A percentile compares a stretch with the other conserved stretches of the same genome.
These are phyloP conservation scores for Lasiodiplodia gonubiensis DNA, from an alignment of 2,329 filamentous ascomycete genomes.

Conservation along the genomic window DNA sequence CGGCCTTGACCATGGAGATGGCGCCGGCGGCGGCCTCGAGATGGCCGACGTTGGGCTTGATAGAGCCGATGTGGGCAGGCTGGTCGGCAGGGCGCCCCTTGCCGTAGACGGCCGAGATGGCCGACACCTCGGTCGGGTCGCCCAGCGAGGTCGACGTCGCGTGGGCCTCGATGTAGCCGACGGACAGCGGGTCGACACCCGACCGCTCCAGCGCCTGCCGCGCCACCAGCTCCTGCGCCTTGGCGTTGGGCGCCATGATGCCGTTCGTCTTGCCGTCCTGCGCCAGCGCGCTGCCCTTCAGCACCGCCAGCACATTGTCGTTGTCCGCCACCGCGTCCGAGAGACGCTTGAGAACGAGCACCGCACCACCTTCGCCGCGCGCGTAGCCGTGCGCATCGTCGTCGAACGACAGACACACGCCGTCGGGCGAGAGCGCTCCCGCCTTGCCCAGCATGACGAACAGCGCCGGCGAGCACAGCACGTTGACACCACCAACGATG, in stretches of 20 bases:
- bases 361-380: constrained; percentile 41
- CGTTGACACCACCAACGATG: constrained; percentile 44
- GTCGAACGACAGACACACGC: constrained; percentile 42
- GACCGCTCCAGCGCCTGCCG: constrained; percentile 33
- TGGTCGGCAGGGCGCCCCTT: constrained; percentile 52
- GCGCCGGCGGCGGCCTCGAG: constrained; percentile 39
- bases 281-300: constrained; percentile 41
- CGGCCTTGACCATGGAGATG: constrained; percentile 38
- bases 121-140: constrained; percentile 35
- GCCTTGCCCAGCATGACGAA: constrained; percentile 38
- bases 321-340: constrained; percentile 36
- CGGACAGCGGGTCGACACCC: constrained; percentile 31
- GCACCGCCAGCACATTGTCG: constrained; percentile 41
- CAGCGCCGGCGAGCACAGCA: constrained; percentile 41
- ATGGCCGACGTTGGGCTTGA: constrained; percentile 44
- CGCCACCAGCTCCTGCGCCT: constrained; percentile 40
- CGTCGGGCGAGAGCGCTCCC: constrained; percentile 33
- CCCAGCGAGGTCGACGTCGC: constrained; percentile 35
- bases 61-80: constrained; percentile 49
- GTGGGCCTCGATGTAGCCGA: constrained; percentile 33
- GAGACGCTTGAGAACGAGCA: constrained; percentile 40
- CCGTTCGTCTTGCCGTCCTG: constrained; percentile 44
- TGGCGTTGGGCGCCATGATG: constrained; percentile 45
- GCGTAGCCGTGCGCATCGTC: constrained; percentile 41
- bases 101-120: constrained; percentile 33